Percentiles rank a stretch among this genome's conserved stretches.
Evolutionary conservation across 306 rosid species (phyloP).

Genomic region (Argentina anserina): DNA sequence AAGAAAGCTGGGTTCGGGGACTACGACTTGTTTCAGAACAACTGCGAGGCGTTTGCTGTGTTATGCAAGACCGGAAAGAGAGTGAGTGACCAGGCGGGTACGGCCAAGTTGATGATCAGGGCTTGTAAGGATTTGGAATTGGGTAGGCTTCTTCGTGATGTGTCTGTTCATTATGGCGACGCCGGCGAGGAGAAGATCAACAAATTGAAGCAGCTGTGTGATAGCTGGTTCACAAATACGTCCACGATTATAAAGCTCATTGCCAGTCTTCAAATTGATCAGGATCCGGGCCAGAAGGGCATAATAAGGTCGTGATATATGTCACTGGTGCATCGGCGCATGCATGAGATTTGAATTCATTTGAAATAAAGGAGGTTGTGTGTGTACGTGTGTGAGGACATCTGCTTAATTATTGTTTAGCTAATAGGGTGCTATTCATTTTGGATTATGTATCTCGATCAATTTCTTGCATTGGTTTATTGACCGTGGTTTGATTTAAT

Average conservation of each 20-base stretch:
- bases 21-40: not conserved
- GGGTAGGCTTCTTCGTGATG: not conserved
- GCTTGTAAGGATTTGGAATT: not conserved
- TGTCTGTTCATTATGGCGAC: not conserved
- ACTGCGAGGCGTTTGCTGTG: constrained; percentile 12
- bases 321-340: no score
- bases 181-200: not conserved
- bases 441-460: no score
- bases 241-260: not conserved
- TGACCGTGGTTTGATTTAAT: no score
- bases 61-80: not conserved
- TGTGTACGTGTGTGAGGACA: no score
- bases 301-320: not conserved
- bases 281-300: not conserved
- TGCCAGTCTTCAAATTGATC: not conserved
- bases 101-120: fast-evolving
- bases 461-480: no score
- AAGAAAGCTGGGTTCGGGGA: not conserved
- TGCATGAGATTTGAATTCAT: not conserved
- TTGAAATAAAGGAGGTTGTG: not conserved
- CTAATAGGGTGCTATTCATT: no score
- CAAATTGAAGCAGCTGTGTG: not conserved
- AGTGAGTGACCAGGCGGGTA: not conserved
- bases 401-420: no score
- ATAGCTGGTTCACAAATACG: not conserved